These are phyloP conservation scores for Collybia sordida DNA, from an alignment of 768 basidiomycete species.

Conservation along the genomic window DNA sequence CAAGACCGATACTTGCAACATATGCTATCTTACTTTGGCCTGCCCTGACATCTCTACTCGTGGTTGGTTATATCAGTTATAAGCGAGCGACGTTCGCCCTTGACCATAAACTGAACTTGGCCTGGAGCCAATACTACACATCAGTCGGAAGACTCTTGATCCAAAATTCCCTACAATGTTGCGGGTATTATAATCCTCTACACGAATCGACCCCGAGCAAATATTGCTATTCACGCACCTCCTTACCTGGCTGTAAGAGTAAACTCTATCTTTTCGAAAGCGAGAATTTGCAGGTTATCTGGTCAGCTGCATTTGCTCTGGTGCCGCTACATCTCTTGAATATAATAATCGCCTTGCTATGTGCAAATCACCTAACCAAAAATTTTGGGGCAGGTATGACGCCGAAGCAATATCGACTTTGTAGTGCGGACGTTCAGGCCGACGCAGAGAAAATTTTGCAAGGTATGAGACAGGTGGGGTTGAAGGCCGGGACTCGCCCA, in stretches of 20 bases:
- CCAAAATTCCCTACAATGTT: slow-evolving; percentile 64
- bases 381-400: slow-evolving; percentile 66
- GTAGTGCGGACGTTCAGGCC: slow-evolving; percentile 41
- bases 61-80: slow-evolving; percentile 66
- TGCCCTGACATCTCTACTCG: slow-evolving; percentile 51
- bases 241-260: slow-evolving; percentile 69
- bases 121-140: slow-evolving; percentile 67
- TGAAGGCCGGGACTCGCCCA: background rate
- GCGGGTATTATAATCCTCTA: slow-evolving; percentile 61
- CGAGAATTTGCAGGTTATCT: slow-evolving; percentile 42
- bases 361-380: slow-evolving; percentile 64
- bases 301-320: slow-evolving; percentile 52
- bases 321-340: slow-evolving; percentile 61
- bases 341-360: slow-evolving; percentile 59
- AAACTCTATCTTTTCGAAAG: slow-evolving; percentile 55
- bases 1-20: slow-evolving; percentile 63
- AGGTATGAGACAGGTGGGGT: background rate
- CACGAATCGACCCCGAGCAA: slow-evolving; percentile 60
- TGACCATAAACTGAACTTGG: slow-evolving; percentile 63
- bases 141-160: slow-evolving; percentile 51
- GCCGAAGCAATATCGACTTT: slow-evolving; percentile 59
- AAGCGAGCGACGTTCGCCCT: slow-evolving; percentile 59
- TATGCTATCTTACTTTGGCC: slow-evolving; percentile 73
- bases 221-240: slow-evolving; percentile 59
- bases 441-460: slow-evolving; percentile 34